Evolutionary conservation across 2,329 filamentous ascomycete genomes (phyloP), one percentile per base, ranked within the genome.

Genomic region (Aspergillus sp.): DNA sequence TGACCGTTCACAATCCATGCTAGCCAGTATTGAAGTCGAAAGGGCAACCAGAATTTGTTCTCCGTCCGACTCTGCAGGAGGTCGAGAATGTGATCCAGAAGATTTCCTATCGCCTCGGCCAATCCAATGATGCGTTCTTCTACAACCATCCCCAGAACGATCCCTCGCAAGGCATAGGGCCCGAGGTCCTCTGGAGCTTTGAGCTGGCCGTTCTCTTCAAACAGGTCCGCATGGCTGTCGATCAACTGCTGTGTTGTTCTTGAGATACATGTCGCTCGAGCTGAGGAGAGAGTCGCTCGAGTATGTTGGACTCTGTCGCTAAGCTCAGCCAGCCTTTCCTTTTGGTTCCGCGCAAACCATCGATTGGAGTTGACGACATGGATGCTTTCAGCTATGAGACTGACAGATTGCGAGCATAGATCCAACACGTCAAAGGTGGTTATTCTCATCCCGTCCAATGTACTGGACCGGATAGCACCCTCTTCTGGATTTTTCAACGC

Each of bases 101-200:
- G 52, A 3, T 32, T 29, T n/a, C 52, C 34, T 2, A 48, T 25
- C 3, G 49, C 29, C 7, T 46, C 23, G 4, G 52, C 52, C 3
- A 43, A 23, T 13, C 29, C 40, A 50, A 7, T 80, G 66, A 3
- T 75, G 69, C 57, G 32, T 25, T 79, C 76, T 50, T 79, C 77
- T 5, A 77, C 64, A 2, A 78, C 73, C 72, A 80, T 76, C 11
- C 71, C 70, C 3, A 76, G 55, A 2, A 78, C 63, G 16, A 80
- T 66, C 1, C 73, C 75, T 0, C 67, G 65, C 2, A 79, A 44
- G 68, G 70, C 9, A 79, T 48, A 75, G 75, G 79, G n/a, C 66
- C 68, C 40, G 69, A 75, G 0, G 63, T 65, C 3, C 59, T 60
- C 6, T 73, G 53, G 10, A 63, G 63, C 25, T 0, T 64, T 66